Evolutionary conservation across 2,329 filamentous ascomycete genomes (phyloP), one percentile per base, ranked within the genome.

Genomic region (Aureobasidium sp.): DNA sequence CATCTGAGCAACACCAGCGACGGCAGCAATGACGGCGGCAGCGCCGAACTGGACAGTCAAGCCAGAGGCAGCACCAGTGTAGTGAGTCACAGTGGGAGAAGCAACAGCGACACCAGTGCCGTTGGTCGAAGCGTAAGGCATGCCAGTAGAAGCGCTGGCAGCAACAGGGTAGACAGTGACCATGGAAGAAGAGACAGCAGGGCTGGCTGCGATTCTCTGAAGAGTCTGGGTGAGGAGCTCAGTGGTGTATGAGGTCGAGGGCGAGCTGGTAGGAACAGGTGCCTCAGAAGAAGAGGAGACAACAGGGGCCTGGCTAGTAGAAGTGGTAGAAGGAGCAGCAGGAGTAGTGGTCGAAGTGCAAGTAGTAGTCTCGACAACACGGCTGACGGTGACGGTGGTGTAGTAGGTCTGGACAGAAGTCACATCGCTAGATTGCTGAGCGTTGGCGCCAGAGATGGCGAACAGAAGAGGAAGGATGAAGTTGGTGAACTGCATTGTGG

Each of bases 321-420:
- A 32, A 27, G 60, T 55, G 34, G 46, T 59, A 12, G 53, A 27
- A 1, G 26, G 24, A 13, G 32, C 52, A 8, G 43, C 4, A 39
- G 61, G 50, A 41, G 61, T 50, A n/a, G 61, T 63, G 26, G 44
- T 63, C 9, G 61, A 51, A 3, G 61, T 59, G 47, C 52, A 59
- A 15, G 53, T 59, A 24, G 61, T 63, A 20, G 61, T 63, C 20
- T 51, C 55, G 37, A 59, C 61, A 15, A 59, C 61, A 46, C 52
- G 51, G 52, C 36, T 57, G 37, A 65, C 62, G 37, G 63, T 64
- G 46, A 53, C 57, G 39, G 64, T 65, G 32, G 60, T 63, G 63
- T 63, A 64, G 60, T 60, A 63, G 29, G 64, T 65, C 6, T 27
- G 57, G 17, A 63, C 63, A 8, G 53, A 46, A 41, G 64, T 65